Base-by-base conservation (phyloP, 2,329 filamentous ascomycete genomes). In the Thermoascus crustaceus region DNA sequence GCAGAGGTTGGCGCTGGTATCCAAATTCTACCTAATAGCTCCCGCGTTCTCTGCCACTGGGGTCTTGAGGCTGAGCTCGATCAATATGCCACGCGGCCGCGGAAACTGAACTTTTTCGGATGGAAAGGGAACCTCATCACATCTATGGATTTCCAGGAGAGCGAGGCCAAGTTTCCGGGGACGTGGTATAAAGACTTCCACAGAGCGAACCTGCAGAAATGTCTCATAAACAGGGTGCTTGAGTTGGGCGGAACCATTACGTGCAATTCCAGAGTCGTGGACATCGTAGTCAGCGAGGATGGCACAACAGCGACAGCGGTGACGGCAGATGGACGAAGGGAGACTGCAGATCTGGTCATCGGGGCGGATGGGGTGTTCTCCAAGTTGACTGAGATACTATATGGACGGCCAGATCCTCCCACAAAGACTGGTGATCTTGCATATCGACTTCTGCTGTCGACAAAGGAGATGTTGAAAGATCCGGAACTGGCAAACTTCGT, bases 381-480 rank as follows among this genome's bases (percentile, higher is more conserved):
- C 5, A 5, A 11, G 5, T n/a, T 10, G 34, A 64, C 71, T 3
- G 61, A 68, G 35, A 51, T 58, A 5, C 54, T 76, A n/a, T 47
- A 73, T 5, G 63, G 63, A 3, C 52, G 53, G 8, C 47, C 55
- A 0, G 62, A 69, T 42, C 65, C 67, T 0, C 69, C 72, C 1
- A 51, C 64, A 9, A 60, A 66, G 32, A 76, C 73, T 0, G 73
- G 73, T 1, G 72, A 77, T 47, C 50, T 76, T 19, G 72, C 73
- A 2, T 77, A 75, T 49, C 67, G 73, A 4, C 61, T 76, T 30
- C 54, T 73, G 5, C 52, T 76, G 8, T 60, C 63, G 3, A 63
- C 65, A 2, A 57, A 67, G 18, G 62, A 71, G 30, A 68, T 75
- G 53, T 56, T 57, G 3, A 63, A 70, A 30, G 53, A 68, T 39